Evolutionary conservation across 768 basidiomycete species (phyloP).

Genomic region (Antrodiella citrinella): DNA sequence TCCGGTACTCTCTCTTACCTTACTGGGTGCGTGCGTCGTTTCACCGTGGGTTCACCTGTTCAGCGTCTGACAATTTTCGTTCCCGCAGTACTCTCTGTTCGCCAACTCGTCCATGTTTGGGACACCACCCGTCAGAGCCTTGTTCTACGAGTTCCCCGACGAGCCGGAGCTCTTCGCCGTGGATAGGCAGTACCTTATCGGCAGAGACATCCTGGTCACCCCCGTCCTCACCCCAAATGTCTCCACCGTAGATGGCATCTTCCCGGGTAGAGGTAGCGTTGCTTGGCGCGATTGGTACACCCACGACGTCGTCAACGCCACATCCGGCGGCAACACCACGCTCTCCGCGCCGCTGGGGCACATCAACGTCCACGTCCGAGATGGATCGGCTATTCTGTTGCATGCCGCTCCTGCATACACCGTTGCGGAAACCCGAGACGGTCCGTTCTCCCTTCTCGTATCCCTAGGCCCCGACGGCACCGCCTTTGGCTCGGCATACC

Average conservation of each 20-base stretch:
- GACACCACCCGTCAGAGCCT: conserved; percentile 63
- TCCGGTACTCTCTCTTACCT: conserved; percentile 64
- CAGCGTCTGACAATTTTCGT: conserved; percentile 1
- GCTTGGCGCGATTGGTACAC: conserved; percentile 74
- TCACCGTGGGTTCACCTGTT: background rate
- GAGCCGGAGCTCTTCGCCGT: conserved; percentile 55
- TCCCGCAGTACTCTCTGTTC: conserved; percentile 61
- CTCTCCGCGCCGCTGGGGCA: conserved; percentile 64
- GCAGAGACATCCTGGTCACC: conserved; percentile 63
- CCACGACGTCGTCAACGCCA: conserved; percentile 42
- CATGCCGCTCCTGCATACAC: conserved; percentile 61
- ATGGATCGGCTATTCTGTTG: conserved; percentile 55
- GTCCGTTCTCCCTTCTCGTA: conserved; percentile 56
- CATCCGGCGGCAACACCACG: conserved; percentile 34
- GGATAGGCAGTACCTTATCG: conserved; percentile 67
- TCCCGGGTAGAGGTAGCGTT: conserved; percentile 52
- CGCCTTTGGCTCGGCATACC: conserved; percentile 53
- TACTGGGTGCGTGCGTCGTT: conserved; percentile 54
- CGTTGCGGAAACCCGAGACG: conserved; percentile 52
- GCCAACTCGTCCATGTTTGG: conserved; percentile 57
- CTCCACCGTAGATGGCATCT: conserved; percentile 61
- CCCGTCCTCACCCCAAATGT: conserved; percentile 67
- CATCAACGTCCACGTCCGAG: conserved; percentile 72
- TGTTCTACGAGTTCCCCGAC: conserved; percentile 74
- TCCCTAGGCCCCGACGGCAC: conserved; percentile 38